phyloP scores from a whole-genome alignment of 345 rosid species.

The Eucalyptus tenuipes region DNA sequence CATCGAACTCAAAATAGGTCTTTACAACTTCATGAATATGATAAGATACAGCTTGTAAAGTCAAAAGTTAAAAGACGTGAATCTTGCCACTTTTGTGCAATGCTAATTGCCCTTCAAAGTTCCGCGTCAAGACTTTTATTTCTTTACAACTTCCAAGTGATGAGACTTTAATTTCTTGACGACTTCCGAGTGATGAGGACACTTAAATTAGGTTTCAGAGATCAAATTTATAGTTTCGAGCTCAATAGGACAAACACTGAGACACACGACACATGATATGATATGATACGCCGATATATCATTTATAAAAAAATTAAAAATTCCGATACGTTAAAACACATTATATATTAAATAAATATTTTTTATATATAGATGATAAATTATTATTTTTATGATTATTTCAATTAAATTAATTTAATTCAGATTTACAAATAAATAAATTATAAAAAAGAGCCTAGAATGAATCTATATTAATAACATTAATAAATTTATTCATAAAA shows the following conservation, averaged over 20 bases:
- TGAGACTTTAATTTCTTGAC: background rate
- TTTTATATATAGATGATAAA: too few relatives aligned
- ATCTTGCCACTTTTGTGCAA: background rate
- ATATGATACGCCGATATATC: too few relatives aligned
- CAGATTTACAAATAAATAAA: too few relatives aligned
- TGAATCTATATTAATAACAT: too few relatives aligned
- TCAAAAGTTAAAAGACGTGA: background rate
- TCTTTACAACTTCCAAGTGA: background rate
- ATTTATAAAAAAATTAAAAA: too few relatives aligned
- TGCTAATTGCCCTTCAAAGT: background rate
- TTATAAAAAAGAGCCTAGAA: too few relatives aligned
- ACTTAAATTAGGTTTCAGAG: background rate
- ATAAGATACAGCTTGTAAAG: background rate
- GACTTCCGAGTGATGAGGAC: background rate
- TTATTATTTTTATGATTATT: too few relatives aligned
- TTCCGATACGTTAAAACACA: fast-evolving
- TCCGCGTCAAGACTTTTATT: background rate
- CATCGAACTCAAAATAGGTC: background rate
- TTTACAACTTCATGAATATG: background rate
- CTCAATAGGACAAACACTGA: too few relatives aligned
- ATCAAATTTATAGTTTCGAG: background rate
- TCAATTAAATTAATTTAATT: too few relatives aligned
- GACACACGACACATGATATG: too few relatives aligned
- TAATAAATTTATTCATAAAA: too few relatives aligned
- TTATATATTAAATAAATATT: too few relatives aligned